Percentiles rank a stretch among this genome's conserved stretches.
Evolutionary conservation across 1,284 basidiomycete species (phyloP).

Genomic region (Ceratobasidium sp.): DNA sequence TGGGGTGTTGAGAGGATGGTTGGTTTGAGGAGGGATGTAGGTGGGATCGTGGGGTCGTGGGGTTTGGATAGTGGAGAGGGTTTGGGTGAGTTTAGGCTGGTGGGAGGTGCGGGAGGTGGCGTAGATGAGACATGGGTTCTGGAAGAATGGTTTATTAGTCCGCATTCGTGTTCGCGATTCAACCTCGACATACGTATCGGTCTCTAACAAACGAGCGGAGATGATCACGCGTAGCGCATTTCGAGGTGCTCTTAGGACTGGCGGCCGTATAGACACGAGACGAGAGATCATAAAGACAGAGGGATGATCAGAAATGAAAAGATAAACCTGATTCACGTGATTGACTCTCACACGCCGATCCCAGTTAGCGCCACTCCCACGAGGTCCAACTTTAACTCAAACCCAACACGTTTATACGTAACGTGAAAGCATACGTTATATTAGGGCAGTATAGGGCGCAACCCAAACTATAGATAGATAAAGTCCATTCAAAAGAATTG

Average conservation of each 20-base stretch:
- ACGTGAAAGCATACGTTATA: not conserved
- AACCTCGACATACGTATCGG: constrained; percentile 25
- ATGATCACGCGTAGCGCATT: constrained; percentile 9
- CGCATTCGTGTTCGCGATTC: not conserved
- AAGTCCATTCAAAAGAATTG: not conserved
- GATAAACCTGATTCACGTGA: constrained; percentile 18
- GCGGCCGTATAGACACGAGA: constrained; percentile 16
- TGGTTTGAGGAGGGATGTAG: constrained; percentile 46
- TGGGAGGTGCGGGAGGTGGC: constrained; percentile 6
- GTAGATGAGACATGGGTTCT: constrained; percentile 5
- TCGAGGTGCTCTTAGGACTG: not conserved
- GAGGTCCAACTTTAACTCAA: no score
- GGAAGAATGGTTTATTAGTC: not conserved
- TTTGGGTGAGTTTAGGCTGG: not conserved
- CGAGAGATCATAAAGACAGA: constrained; percentile 16
- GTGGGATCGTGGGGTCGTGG: constrained; percentile 37
- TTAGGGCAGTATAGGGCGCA: not conserved
- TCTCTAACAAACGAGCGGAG: not conserved
- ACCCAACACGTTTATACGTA: not conserved
- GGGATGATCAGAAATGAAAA: not conserved
- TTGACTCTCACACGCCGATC: not conserved
- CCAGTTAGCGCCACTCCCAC: not conserved
- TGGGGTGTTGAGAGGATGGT: constrained; percentile 70
- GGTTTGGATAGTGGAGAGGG: not conserved
- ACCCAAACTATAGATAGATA: constrained; percentile 5